Base-by-base conservation (phyloP, 208 protist genomes). In the Crithidia acanthocephali region DNA sequence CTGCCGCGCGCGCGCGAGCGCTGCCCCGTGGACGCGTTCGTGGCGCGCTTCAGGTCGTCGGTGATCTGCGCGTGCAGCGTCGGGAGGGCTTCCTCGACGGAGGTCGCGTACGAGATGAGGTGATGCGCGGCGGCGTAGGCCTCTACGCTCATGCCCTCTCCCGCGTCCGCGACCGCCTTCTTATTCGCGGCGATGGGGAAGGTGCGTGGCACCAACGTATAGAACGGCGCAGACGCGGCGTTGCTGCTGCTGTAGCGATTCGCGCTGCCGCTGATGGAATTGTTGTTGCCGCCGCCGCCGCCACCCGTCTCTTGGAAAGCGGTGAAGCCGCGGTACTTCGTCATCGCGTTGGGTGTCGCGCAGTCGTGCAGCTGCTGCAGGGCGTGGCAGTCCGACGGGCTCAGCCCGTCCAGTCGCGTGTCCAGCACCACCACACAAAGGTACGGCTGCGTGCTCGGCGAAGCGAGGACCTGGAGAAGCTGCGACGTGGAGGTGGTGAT, bases 341-440 rank as follows among this genome's bases (percentile, higher is more conserved):
- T 6, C 48, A 45, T 47, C 3, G 18, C 61, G n/a, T 20, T 28
- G 11, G 47, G 52, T 23, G 51, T 28, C 2, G 61, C 63, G 66
- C 35, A 60, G 16, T 64, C 23, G 66, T 83, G 72, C 40, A 88
- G 56, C 57, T 40, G 27, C 45, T 78, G 44, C 40, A 88, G 68
- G 6, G 73, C 60, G 27, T 58, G 25, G 20, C 58, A 68, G 33
- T 88, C 79, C 16, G 68, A 68, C 3, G 61, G 57, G 58, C 72
- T 73, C 32, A 83, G 48, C n/a, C 74, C 45, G 22, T 60, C 35
- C n/a, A 74, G 35, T 32, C 59, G 32, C 11, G 69, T 25, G 63
- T 87, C 85, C 47, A 86, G 30, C 22, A 87, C 79, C 25, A 86
- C 72, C n/a, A 87, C 52, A 33, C 71, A 78, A 28, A 87, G 32